Percentiles rank a stretch among this genome's conserved stretches.
These are phyloP conservation scores for Paulownia fortunei DNA, from an alignment of 257 asterid species.

Conservation along the genomic window DNA sequence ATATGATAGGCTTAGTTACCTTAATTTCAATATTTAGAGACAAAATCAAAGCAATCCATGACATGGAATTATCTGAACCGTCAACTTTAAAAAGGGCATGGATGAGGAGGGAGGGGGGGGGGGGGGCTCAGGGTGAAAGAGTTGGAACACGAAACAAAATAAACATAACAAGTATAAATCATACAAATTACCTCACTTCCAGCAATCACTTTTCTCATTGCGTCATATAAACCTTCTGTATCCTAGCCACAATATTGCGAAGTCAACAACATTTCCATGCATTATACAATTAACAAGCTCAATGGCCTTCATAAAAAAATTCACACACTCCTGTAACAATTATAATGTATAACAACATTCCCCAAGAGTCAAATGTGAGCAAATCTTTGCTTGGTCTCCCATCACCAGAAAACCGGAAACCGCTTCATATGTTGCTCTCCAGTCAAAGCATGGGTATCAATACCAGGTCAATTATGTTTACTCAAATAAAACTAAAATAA, in stretches of 20 bases:
- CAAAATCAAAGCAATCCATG: background rate
- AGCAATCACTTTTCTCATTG: constrained; percentile 60
- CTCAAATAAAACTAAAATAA: too few relatives aligned
- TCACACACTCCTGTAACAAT: constrained; percentile 20
- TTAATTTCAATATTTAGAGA: background rate
- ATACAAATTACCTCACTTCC: constrained; percentile 64
- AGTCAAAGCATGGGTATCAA: background rate
- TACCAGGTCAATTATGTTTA: too few relatives aligned
- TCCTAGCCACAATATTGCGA: constrained; percentile 60
- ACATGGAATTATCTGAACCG: background rate
- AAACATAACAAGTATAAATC: too few relatives aligned
- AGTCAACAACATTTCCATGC: constrained; percentile 51
- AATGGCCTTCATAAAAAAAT: constrained; percentile 30
- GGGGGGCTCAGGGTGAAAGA: too few relatives aligned
- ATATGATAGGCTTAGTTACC: background rate
- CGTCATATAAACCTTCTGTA: constrained; percentile 58
- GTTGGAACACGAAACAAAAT: background rate
- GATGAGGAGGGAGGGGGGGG: too few relatives aligned
- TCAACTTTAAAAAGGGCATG: background rate
- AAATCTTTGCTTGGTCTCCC: background rate
- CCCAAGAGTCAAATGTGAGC: background rate
- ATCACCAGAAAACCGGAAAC: too few relatives aligned
- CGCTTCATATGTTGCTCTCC: background rate
- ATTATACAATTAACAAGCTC: constrained; percentile 39
- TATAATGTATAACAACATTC: constrained; percentile 14